Base-by-base conservation (phyloP, 495 filamentous ascomycete species). In the Poronia punctata region DNA sequence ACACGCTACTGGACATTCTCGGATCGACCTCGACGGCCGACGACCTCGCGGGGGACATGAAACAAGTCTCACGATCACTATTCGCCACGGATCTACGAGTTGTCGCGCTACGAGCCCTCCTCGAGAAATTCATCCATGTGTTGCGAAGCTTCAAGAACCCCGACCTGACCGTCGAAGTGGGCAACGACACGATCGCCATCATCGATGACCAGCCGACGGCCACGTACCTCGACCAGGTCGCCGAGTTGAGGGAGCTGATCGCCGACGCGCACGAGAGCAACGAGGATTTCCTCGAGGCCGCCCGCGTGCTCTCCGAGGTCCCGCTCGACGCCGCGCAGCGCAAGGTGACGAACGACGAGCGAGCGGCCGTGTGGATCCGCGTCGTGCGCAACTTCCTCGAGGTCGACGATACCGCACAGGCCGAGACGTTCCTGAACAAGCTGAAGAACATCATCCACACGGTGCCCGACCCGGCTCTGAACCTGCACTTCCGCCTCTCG, bases 301-400 rank as follows among this genome's bases (percentile, higher is more conserved):
- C 92, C 3, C 76, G 80, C 48, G 72, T 75, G 5, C 79, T 98
- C 2, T 71, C 86, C 54, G 83, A 81, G 17, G 94, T 97, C 50
- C 83, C 86, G 22, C 79, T 96, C 12, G 88, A 96, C 56, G 82
- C 76, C 31, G 86, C 84, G 16, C 88, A 95, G 61, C 83, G 87
- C 10, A 78, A 82, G 41, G 81, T 96, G 14, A 72, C 79, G 7
- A 80, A 85, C 59, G 72, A 84, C 39, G 80, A 86, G 38, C 88
- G 88, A 59, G 83, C 84, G 3, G 66, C 65, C 19, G 72, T 94
- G 30, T 96, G 88, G 83, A 84, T 97, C 35, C 83, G 93, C 33
- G 97, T 98, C 57, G 88, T 92, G 61, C 79, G 93, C 37, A 82
- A 92, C 62, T 89, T 92, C 60, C 76, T 98, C 31, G 93, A 97